Percentiles rank a stretch among this genome's conserved stretches.
Conservation (phyloP, 257 asterid genomes). For the Fraxinus anomala region DNA sequence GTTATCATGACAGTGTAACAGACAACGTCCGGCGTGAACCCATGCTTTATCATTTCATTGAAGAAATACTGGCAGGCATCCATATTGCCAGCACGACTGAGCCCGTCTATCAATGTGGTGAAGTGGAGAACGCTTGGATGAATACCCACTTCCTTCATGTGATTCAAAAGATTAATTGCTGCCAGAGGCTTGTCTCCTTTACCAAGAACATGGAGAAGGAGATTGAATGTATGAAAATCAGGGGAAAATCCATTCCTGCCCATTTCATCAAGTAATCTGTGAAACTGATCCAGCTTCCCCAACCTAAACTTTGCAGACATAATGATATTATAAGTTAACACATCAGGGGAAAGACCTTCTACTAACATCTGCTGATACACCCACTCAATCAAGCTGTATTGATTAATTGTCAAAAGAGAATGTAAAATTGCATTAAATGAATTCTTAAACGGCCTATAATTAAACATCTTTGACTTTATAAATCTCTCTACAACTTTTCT, state of each 20-base stretch:
- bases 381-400: constrained; percentile 88
- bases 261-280: constrained; percentile 81
- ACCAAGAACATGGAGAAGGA: constrained; percentile 87
- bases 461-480: constrained; percentile 77
- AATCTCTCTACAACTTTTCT: constrained; percentile 85
- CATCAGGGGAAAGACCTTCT: constrained; percentile 81
- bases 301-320: constrained; percentile 84
- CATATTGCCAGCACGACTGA: constrained; percentile 88
- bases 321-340: constrained; percentile 77
- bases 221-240: constrained; percentile 80
- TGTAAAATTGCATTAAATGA: constrained; percentile 81
- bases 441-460: constrained; percentile 77
- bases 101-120: constrained; percentile 88
- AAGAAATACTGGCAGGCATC: constrained; percentile 83
- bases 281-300: constrained; percentile 82
- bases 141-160: constrained; percentile 79
- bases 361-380: constrained; percentile 78
- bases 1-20: constrained; percentile 91
- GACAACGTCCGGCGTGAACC: constrained; percentile 80
- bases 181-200: constrained; percentile 80
- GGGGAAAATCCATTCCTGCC: constrained; percentile 73
- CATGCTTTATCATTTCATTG: constrained; percentile 67
- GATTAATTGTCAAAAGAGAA: constrained; percentile 61
- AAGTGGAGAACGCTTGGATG: constrained; percentile 82
- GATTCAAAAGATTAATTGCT: constrained; percentile 81